Evolutionary conservation across 495 filamentous ascomycete genomes (phyloP).

Genomic region (Penicillium atrosanguineum): DNA sequence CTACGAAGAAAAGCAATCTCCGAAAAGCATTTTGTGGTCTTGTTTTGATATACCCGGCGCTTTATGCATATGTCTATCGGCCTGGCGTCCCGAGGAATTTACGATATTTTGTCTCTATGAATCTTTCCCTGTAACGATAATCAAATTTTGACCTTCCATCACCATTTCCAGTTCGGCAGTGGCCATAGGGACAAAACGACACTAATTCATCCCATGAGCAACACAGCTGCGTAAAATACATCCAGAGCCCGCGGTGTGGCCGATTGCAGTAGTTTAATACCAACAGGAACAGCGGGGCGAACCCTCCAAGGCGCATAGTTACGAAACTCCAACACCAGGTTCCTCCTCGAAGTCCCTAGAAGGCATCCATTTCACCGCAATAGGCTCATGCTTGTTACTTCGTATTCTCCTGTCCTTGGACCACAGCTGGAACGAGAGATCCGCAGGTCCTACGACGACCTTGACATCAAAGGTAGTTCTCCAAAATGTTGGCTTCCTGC

Average conservation of each 20-base stretch:
- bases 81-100: slow-evolving; percentile 16
- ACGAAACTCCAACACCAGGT: too few relatives aligned
- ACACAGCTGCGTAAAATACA: slow-evolving; percentile 36
- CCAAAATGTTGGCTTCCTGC: slow-evolving; percentile 41
- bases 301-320: too few relatives aligned
- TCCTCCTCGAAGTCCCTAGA: slow-evolving; percentile 2
- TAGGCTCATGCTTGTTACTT: slow-evolving; percentile 47
- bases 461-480: slow-evolving; percentile 49
- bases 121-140: background rate
- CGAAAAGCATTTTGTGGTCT: slow-evolving; percentile 25
- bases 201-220: slow-evolving; percentile 33
- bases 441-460: slow-evolving; percentile 53
- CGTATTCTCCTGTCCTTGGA: slow-evolving; percentile 43
- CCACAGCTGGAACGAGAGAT: slow-evolving; percentile 56
- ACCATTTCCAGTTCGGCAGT: slow-evolving; percentile 43
- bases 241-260: slow-evolving; percentile 34
- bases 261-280: slow-evolving; percentile 34
- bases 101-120: background rate
- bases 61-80: slow-evolving; percentile 22
- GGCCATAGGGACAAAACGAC: slow-evolving; percentile 44
- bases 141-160: slow-evolving; percentile 43
- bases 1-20: background rate
- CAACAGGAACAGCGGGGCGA: slow-evolving; percentile 30
- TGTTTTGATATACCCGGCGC: slow-evolving; percentile 31
- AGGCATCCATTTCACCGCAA: slow-evolving; percentile 48